phyloP scores from a whole-genome alignment of 2,329 filamentous ascomycete genomes.

The Mariannaea sp. region DNA sequence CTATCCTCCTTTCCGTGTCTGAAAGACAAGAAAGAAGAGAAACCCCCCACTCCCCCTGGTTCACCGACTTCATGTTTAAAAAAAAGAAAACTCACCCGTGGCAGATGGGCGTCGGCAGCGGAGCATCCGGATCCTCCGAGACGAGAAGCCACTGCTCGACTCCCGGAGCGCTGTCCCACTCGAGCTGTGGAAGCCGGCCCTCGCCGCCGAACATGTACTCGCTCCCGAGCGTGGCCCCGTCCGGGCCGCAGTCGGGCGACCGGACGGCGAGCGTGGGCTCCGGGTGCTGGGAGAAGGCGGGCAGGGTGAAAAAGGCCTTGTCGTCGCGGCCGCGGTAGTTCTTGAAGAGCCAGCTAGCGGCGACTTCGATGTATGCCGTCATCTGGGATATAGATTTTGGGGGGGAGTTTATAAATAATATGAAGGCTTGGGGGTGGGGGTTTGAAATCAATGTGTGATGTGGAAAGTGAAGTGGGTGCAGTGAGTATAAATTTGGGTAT shows the following conservation, averaged over 20 bases:
- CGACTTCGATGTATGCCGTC: conserved; percentile 42
- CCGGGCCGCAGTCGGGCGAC: conserved; percentile 48
- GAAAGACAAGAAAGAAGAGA: too few species aligned
- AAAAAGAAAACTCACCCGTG: conserved; percentile 53
- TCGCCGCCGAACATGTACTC: conserved; percentile 47
- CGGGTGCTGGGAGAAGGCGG: conserved; percentile 42
- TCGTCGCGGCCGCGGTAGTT: conserved; percentile 45
- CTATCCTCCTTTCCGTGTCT: too few species aligned
- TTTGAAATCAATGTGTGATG: not conserved
- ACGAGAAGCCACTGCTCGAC: conserved; percentile 54
- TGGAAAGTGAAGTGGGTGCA: too few species aligned
- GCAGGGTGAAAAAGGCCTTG: conserved; percentile 44
- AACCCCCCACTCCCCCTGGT: too few species aligned
- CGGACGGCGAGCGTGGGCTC: conserved; percentile 46
- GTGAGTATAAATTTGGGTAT: not conserved
- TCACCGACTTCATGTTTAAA: too few species aligned
- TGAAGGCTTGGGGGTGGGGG: too few species aligned
- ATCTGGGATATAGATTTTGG: too few species aligned
- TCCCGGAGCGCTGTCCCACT: conserved; percentile 44
- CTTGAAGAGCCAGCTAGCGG: conserved; percentile 47
- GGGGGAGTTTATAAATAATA: too few species aligned
- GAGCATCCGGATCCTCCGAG: conserved; percentile 53
- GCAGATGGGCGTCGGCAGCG: conserved; percentile 49
- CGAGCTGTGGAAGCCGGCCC: conserved; percentile 47
- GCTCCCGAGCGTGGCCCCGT: conserved; percentile 41